These are phyloP conservation scores for Podila clonocystis DNA, from an alignment of 192 early-diverging fungal species.

Conservation along the genomic window DNA sequence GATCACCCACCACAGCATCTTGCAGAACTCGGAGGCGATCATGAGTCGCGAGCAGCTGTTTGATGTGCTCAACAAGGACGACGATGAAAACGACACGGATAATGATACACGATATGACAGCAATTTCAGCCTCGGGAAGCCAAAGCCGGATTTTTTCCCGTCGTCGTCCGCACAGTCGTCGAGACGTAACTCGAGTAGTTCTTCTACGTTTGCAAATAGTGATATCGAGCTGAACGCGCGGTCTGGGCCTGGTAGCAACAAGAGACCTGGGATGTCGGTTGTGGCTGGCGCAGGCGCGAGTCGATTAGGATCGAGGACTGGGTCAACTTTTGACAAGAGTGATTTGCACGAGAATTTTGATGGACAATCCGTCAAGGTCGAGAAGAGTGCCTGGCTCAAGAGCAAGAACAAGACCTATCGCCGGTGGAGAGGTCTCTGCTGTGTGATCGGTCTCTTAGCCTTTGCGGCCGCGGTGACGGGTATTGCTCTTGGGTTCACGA, in stretches of 20 bases:
- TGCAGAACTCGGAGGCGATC: constrained; percentile 18
- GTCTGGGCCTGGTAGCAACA: background rate
- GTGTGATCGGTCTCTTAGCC: constrained; percentile 10
- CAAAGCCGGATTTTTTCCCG: constrained; percentile 10
- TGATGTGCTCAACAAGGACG: constrained; percentile 25
- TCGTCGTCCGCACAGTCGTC: constrained; percentile 13
- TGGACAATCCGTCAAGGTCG: background rate
- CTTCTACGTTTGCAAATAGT: constrained; percentile 5
- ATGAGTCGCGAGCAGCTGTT: constrained; percentile 29
- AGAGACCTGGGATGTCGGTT: too few species aligned
- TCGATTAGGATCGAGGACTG: too few species aligned
- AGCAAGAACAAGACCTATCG: constrained; percentile 19
- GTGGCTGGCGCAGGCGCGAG: too few species aligned
- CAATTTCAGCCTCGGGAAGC: background rate
- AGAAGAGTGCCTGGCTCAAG: constrained; percentile 28
- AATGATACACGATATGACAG: too few species aligned
- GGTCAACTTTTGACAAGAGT: too few species aligned
- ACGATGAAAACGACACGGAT: constrained; percentile 10
- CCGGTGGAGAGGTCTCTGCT: constrained; percentile 29
- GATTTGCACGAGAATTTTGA: too few species aligned
- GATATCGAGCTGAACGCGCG: constrained; percentile 26
- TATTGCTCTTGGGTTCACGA: constrained; percentile 20
- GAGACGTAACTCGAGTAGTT: constrained; percentile 12
- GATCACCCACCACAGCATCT: constrained; percentile 14
- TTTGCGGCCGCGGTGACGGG: constrained; percentile 20